A percentile compares a stretch with the other conserved stretches of the same genome.
These are phyloP conservation scores for Penium margaritaceum DNA, from an alignment of 139 green algal genomes.

Conservation along the genomic window DNA sequence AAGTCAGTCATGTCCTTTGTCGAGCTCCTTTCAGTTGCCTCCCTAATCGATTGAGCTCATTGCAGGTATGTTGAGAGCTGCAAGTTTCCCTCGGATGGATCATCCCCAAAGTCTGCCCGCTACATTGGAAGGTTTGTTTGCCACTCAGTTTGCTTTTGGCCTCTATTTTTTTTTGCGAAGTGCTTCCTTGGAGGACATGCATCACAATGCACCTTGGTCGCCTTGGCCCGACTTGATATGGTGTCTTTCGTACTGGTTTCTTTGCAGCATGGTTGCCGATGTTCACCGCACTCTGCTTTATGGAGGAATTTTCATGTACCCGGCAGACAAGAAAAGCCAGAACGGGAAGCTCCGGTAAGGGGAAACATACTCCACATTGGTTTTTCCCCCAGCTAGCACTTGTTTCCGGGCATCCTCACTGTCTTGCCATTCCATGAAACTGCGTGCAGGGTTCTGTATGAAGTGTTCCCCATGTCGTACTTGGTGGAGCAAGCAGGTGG, in stretches of 20 bases:
- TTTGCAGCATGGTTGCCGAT: conserved; percentile 65
- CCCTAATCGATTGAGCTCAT: neutral
- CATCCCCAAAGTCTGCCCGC: conserved; percentile 82
- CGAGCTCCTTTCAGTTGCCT: neutral
- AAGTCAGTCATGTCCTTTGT: neutral
- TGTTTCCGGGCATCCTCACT: conserved; percentile 1
- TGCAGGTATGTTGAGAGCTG: conserved; percentile 57
- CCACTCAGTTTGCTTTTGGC: neutral
- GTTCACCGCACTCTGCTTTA: conserved; percentile 71
- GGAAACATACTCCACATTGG: conserved; percentile 5
- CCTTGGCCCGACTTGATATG: neutral
- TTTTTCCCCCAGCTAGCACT: neutral
- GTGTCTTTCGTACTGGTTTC: conserved; percentile 7
- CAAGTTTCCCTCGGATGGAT: conserved; percentile 50
- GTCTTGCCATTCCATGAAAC: neutral
- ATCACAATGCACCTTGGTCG: neutral
- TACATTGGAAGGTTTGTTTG: conserved; percentile 76
- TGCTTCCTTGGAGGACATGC: too few species aligned
- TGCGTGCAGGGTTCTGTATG: conserved; percentile 62
- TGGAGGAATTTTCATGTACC: conserved; percentile 69
- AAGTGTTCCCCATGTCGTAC: conserved; percentile 65
- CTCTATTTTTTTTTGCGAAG: neutral
- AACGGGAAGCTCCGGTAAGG: conserved; percentile 60
- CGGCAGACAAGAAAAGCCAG: conserved; percentile 60
- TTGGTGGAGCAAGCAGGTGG: conserved; percentile 60